phyloP scores from a whole-genome alignment of 768 basidiomycete genomes.

The Collybia nuda region DNA sequence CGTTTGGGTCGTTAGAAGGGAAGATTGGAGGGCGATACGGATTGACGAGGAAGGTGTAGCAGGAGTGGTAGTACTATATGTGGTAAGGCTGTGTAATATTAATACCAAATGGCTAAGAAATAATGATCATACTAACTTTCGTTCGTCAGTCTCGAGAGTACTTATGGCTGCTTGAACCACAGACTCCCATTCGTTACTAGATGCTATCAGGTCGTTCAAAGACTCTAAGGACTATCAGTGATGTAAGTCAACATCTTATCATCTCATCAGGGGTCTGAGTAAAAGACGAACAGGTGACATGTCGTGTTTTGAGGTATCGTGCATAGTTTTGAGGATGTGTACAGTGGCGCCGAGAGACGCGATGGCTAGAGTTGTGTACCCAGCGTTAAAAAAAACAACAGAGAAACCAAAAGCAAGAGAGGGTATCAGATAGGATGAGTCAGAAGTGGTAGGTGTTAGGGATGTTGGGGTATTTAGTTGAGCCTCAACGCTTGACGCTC shows the following conservation, averaged over 20 bases:
- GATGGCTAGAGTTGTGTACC: constrained; percentile 40
- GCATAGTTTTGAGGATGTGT: constrained; percentile 30
- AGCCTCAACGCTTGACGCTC: constrained; percentile 38
- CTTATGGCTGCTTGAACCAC: constrained; percentile 68
- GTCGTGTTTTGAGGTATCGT: constrained; percentile 41
- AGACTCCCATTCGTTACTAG: constrained; percentile 74
- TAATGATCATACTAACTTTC: constrained; percentile 41
- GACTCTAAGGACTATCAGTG: constrained; percentile 56
- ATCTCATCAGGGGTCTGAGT: not conserved
- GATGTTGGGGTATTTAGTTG: constrained; percentile 16
- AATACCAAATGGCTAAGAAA: constrained; percentile 1
- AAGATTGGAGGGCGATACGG: constrained; percentile 70
- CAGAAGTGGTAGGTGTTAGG: constrained; percentile 24
- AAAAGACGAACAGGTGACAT: constrained; percentile 51
- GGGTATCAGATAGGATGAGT: constrained; percentile 38
- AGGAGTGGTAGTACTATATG: constrained; percentile 40
- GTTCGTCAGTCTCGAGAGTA: constrained; percentile 69
- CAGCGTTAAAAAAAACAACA: constrained; percentile 40
- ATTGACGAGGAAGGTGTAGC: constrained; percentile 56
- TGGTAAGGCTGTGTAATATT: constrained; percentile 19
- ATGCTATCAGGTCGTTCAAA: constrained; percentile 64
- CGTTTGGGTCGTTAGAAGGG: constrained; percentile 71
- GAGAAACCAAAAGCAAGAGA: constrained; percentile 37
- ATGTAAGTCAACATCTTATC: constrained; percentile 3
- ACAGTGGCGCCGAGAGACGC: constrained; percentile 35